Percentiles rank a stretch among this genome's conserved stretches.
Conservation (phyloP, 1,139 yeast genomes). For the Martiniozyma asiatica region DNA sequence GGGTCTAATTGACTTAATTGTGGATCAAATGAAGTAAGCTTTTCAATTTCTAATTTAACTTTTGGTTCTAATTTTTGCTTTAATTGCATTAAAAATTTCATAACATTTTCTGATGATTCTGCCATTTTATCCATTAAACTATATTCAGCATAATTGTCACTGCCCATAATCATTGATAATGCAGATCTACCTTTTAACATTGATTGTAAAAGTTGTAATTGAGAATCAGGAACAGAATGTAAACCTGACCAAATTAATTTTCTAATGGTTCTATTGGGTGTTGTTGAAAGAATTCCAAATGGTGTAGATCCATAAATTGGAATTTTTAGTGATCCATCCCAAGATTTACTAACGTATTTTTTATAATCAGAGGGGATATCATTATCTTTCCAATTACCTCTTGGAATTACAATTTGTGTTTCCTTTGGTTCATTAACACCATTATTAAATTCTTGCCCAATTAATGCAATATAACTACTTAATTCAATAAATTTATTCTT, state of each 20-base stretch:
- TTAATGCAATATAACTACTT: slow-evolving; percentile 69
- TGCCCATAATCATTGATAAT: slow-evolving; percentile 66
- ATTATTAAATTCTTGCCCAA: slow-evolving; percentile 70
- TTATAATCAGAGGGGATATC: slow-evolving; percentile 15
- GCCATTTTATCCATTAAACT: slow-evolving; percentile 90
- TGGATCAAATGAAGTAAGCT: slow-evolving; percentile 12
- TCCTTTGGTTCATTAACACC: slow-evolving; percentile 36
- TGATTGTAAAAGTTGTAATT: slow-evolving; percentile 45
- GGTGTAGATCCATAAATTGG: slow-evolving; percentile 67
- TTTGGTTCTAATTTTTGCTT: slow-evolving; percentile 39
- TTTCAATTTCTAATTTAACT: slow-evolving; percentile 48
- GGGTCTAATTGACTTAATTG: slow-evolving; percentile 9
- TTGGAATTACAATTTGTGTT: slow-evolving; percentile 21
- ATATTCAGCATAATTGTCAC: slow-evolving; percentile 61
- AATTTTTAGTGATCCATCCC: slow-evolving; percentile 28
- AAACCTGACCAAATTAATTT: slow-evolving; percentile 63
- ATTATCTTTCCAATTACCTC: slow-evolving; percentile 13
- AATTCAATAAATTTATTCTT: slow-evolving; percentile 63
- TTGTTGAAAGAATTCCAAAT: slow-evolving; percentile 48
- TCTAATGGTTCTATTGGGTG: slow-evolving; percentile 48
- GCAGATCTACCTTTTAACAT: slow-evolving; percentile 57
- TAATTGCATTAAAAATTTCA: slow-evolving; percentile 51
- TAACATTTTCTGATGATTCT: slow-evolving; percentile 63
- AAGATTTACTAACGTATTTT: slow-evolving; percentile 12
- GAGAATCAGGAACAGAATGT: slow-evolving; percentile 45